Evolutionary conservation across 768 basidiomycete genomes (phyloP).

Genomic region (Leccinum pellstonianum): DNA sequence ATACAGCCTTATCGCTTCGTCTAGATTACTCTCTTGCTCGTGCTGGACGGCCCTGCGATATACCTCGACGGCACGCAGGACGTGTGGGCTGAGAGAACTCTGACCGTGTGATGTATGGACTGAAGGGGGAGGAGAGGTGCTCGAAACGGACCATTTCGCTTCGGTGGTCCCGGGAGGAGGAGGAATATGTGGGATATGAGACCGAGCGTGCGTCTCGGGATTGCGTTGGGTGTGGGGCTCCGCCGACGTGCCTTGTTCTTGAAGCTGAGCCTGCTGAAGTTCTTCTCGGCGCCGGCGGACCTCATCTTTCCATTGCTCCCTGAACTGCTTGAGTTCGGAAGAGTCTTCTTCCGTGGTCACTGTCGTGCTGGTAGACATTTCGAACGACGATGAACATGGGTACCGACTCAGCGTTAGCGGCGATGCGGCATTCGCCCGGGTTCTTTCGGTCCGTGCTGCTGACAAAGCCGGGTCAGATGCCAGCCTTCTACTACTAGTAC

Average conservation of each 20-base stretch:
- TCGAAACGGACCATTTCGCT: constrained; percentile 14
- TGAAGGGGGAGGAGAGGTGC: constrained; percentile 10
- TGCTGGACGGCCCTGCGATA: constrained; percentile 70
- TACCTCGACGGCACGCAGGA: constrained; percentile 54
- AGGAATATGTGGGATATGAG: constrained; percentile 3
- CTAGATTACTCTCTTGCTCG: constrained; percentile 73
- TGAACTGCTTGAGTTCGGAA: constrained; percentile 65
- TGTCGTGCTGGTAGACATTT: neutral
- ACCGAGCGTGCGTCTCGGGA: constrained; percentile 9
- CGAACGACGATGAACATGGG: neutral
- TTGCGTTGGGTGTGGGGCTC: neutral
- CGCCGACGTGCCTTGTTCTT: neutral
- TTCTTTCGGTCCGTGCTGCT: neutral
- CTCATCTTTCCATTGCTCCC: constrained; percentile 73
- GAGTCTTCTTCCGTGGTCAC: constrained; percentile 41
- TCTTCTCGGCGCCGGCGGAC: constrained; percentile 39
- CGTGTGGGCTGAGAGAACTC: constrained; percentile 32
- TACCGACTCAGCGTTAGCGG: constrained; percentile 14
- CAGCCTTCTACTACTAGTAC: too few relatives aligned
- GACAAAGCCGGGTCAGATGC: neutral
- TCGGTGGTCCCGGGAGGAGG: neutral
- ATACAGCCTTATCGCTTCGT: constrained; percentile 75
- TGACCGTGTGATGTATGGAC: constrained; percentile 27
- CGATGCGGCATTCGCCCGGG: too few relatives aligned
- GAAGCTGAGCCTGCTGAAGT: constrained; percentile 5